Evolutionary conservation across 192 early-diverging fungal genomes (phyloP), one percentile per base, ranked within the genome.

Genomic region (Jimgerdemannia lactiflua): DNA sequence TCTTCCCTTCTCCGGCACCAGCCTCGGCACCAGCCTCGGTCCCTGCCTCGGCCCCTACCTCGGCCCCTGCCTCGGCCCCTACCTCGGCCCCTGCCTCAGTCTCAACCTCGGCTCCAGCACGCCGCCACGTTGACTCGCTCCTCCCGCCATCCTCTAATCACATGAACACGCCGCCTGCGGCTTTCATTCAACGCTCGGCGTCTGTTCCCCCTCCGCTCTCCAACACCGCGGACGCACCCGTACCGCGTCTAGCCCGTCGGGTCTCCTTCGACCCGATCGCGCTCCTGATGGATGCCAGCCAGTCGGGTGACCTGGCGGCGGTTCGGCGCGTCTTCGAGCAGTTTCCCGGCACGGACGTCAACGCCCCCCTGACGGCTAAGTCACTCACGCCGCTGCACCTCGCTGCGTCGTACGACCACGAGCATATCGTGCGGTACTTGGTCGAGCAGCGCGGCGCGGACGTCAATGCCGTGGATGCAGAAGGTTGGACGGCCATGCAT

Each of bases 371-470:
- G 43, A 69, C 78, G 3, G 75, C 87, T 19, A 87, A 85, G 14
- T 86, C 86, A 29, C 79, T 89, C 76, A 82, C 87, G 42, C 80
- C 88, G 6, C 75, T 91, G n/a, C 89, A 91, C 71, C 87, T 84
- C 70, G 89, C 89, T 3, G 84, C 85, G 29, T 84, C 84, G 4
- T 79, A 87, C 39, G 90, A 89, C 2, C 84, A 89, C 40, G 69
- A 80, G 10, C 76, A 81, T 3, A 78, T 91, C 19, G 88, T 91
- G 17, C 73, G 83, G 59, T 80, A 79, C 42, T 77, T 93, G 42
- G 71, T 92, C 3, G 89, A 89, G 20, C 67, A 83, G 7, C 83
- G 75, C 2, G 83, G 86, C n/a, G 92, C 89, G 4, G 71, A 79
- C 4, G 85, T 92, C 3, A 88, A 93, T 78, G 64, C 84, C 3